Conservation (phyloP, 495 filamentous ascomycete species). For the Lasiosphaeria miniovina region DNA sequence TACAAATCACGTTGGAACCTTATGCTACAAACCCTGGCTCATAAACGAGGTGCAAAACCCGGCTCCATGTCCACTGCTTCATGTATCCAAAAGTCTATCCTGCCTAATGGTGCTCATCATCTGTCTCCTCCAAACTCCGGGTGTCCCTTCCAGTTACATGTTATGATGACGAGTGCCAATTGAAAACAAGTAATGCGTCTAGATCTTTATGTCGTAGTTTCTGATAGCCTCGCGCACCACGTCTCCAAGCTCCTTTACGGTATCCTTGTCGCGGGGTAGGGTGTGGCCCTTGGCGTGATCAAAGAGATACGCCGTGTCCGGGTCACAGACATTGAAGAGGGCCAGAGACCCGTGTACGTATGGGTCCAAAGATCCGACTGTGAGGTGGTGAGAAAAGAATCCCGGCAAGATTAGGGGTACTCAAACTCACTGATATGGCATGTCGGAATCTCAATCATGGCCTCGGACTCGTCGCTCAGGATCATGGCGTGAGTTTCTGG, state of each 20-base stretch:
- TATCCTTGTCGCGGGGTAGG: constrained; percentile 49
- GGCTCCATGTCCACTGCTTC: no score
- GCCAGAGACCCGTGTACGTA: constrained; percentile 55
- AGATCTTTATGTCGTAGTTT: constrained; percentile 24
- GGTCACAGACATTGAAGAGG: constrained; percentile 58
- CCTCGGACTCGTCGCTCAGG: constrained; percentile 51
- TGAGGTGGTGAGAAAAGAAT: not conserved
- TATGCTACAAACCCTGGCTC: no score
- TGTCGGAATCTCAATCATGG: constrained; percentile 52
- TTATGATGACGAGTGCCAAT: not conserved
- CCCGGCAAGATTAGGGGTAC: not conserved
- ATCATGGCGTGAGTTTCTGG: constrained; percentile 43
- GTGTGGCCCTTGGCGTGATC: constrained; percentile 59
- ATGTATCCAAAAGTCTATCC: no score
- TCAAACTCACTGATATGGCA: constrained; percentile 52
- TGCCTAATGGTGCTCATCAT: no score
- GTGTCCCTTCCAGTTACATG: not conserved
- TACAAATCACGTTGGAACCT: no score
- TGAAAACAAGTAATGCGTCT: constrained; percentile 9
- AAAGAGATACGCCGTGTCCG: constrained; percentile 54
- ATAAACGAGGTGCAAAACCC: no score
- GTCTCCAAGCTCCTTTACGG: constrained; percentile 48
- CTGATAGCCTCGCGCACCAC: constrained; percentile 41
- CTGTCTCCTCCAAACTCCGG: no score
- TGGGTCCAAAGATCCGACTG: constrained; percentile 55